These are phyloP conservation scores for Thuidium tamariscinum DNA, from an alignment of 225 moss, liverwort and hornwort genomes.

Conservation along the genomic window DNA sequence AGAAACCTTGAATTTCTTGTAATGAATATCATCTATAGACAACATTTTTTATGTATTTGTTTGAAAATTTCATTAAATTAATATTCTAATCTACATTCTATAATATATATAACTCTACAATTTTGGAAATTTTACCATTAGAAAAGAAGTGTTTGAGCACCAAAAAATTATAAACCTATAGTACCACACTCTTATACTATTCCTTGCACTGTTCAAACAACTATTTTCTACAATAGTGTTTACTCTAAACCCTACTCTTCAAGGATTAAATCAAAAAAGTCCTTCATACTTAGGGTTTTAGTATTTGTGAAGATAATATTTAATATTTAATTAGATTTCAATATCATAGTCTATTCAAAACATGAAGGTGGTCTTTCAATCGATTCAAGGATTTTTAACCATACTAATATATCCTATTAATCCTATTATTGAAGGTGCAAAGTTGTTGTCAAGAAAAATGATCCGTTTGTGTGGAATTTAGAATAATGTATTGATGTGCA, in stretches of 20 bases:
- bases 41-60: background rate
- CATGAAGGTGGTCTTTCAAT: background rate
- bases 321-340: background rate
- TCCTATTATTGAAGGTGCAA: background rate
- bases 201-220: background rate
- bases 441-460: background rate
- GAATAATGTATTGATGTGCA: background rate
- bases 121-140: background rate
- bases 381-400: background rate
- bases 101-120: background rate
- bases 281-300: background rate
- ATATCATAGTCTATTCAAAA: background rate
- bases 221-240: background rate
- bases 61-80: background rate
- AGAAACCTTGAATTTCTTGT: background rate
- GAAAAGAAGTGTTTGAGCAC: background rate
- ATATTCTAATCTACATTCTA: background rate
- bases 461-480: background rate
- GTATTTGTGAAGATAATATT: background rate
- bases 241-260: background rate
- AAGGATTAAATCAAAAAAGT: background rate
- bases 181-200: accelerated
- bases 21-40: background rate
- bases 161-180: background rate
- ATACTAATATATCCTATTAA: accelerated